Base-by-base conservation (phyloP, 352 stramenopile genomes). In the Phytophthora sojae region DNA sequence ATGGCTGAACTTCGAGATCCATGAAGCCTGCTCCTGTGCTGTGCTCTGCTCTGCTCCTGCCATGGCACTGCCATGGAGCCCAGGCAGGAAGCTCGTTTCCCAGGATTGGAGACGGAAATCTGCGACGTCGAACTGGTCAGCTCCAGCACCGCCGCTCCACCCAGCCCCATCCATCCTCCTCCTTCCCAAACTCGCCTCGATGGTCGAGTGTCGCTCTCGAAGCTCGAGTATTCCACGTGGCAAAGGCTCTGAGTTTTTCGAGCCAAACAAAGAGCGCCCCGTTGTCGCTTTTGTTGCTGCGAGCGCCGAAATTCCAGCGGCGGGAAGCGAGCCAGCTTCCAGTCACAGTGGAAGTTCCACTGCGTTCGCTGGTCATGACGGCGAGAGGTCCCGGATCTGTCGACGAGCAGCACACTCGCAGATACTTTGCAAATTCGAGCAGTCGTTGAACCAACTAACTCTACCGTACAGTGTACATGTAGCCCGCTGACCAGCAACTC, bases 21-120 rank as follows among this genome's bases (percentile, higher is more conserved):
- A 19, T 7, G 30, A 63, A 58, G 61, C 39, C 62, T 69, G 54
- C 55, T 64, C 32, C n/a, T 49, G 23, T n/a, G n/a, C n/a, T n/a
- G n/a, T n/a, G n/a, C n/a, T n/a, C n/a, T 58, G 25, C 21, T 25
- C 15, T 47, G 37, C 37, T 45, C 37, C 37, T 45, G 35, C 35
- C 37, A n/a, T n/a, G n/a, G n/a, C n/a, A n/a, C n/a, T 44, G 55
- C 37, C 35, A 30, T 21, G 49, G 49, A 55, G 49, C 26, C 23
- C 9, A 1, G 54, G 14, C 25, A 26, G 4, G 19, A 35, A 61
- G 21, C 30, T 61, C 19, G 35, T 21, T 52, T 61, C 54, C 54
- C 42, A 50, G n/a, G n/a, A n/a, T n/a, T n/a, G n/a, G n/a, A n/a
- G n/a, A n/a, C n/a, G n/a, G n/a, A n/a, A n/a, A n/a, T n/a, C n/a